A percentile compares a stretch with the other conserved stretches of the same genome.
Evolutionary conservation across 371 early-diverging fungal species (phyloP).

Genomic region (Mortierella sp.): DNA sequence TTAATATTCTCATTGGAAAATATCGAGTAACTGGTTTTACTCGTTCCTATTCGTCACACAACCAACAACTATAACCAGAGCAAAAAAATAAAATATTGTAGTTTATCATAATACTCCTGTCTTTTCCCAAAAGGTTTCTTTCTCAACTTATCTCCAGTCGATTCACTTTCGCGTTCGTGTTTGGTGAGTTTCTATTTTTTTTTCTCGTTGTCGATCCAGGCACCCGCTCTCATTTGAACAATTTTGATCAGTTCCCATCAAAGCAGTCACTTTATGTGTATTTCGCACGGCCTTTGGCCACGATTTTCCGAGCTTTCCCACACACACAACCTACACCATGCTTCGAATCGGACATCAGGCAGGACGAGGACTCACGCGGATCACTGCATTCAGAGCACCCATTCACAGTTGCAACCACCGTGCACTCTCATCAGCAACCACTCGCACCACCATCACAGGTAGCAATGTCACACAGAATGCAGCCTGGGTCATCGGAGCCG

Average conservation of each 20-base stretch:
- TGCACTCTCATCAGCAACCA: conserved; percentile 17
- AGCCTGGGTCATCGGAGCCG: conserved; percentile 41
- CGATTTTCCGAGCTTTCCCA: background rate
- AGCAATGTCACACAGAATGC: conserved; percentile 17
- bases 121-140: background rate
- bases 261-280: background rate
- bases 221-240: background rate
- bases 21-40: background rate
- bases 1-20: background rate
- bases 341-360: conserved; percentile 44
- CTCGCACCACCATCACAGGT: conserved; percentile 5
- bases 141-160: background rate
- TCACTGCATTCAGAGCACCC: background rate
- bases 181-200: too few species aligned
- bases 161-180: too few species aligned
- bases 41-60: background rate
- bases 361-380: conserved; percentile 14
- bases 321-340: conserved; percentile 19
- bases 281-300: background rate
- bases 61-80: too few species aligned
- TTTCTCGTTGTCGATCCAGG: background rate
- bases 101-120: background rate
- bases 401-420: background rate
- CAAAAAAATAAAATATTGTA: background rate
- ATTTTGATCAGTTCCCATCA: too few species aligned